A percentile compares a stretch with the other conserved stretches of the same genome.
Conservation (phyloP, 2,329 filamentous ascomycete genomes). For the Cytospora paraplurivora region DNA sequence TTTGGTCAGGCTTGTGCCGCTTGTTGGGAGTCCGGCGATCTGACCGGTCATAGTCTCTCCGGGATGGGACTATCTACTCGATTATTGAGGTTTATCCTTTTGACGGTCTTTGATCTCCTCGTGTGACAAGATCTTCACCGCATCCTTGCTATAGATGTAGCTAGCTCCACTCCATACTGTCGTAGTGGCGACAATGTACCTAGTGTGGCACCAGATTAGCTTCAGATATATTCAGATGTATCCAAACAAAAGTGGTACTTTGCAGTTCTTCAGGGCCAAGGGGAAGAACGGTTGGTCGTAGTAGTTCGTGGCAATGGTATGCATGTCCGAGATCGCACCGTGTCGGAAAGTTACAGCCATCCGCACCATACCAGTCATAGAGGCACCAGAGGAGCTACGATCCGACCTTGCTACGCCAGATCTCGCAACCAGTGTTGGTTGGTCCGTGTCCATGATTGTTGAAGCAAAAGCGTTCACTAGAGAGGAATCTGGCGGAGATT, state of each 20-base stretch:
- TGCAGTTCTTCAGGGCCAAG: neutral
- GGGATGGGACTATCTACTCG: neutral
- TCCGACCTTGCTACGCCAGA: neutral
- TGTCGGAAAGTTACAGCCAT: neutral
- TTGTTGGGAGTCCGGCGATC: neutral
- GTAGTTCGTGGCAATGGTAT: neutral
- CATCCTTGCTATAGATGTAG: conserved; percentile 88
- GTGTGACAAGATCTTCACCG: conserved; percentile 76
- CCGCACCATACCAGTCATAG: neutral
- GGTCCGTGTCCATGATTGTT: neutral
- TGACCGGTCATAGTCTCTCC: neutral
- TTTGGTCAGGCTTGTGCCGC: too few species aligned
- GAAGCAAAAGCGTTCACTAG: conserved; percentile 5
- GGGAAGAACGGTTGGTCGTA: neutral
- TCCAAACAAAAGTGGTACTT: neutral
- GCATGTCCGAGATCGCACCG: too few species aligned
- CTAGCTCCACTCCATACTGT: conserved; percentile 93
- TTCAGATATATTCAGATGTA: neutral
- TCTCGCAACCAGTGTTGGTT: neutral
- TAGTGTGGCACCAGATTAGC: conserved; percentile 38
- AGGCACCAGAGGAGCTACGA: neutral
- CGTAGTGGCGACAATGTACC: conserved; percentile 82
- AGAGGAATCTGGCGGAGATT: neutral
- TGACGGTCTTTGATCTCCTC: conserved; percentile 33
- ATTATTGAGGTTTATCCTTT: conserved; percentile 21